Percentiles rank a stretch among this genome's conserved stretches.
Conservation (phyloP, 345 rosid species). For the Pistacia integerrima region DNA sequence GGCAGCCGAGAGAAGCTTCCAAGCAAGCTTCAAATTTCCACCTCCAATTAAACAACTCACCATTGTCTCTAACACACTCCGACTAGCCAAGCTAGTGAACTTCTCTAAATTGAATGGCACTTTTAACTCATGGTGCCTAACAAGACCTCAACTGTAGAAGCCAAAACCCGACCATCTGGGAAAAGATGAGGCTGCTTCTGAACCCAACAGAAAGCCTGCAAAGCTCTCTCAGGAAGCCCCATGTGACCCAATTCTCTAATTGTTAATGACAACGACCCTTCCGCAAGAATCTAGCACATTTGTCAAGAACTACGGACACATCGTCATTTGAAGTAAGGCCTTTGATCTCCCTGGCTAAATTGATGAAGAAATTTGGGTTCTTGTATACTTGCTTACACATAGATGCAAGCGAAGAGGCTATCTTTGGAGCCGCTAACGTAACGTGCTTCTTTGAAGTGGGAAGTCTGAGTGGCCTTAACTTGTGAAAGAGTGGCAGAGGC, state of each 20-base stretch:
- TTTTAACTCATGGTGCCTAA: slow-evolving; percentile 58
- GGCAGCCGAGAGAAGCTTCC: slow-evolving; percentile 63
- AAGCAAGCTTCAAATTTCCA: slow-evolving; percentile 63
- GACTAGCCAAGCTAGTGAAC: slow-evolving; percentile 50
- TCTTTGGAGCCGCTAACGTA: slow-evolving; percentile 22
- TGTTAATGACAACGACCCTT: slow-evolving; percentile 73
- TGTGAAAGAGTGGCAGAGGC: slow-evolving; percentile 75
- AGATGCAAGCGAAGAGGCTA: slow-evolving; percentile 39
- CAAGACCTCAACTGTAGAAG: slow-evolving; percentile 71
- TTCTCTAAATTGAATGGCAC: slow-evolving; percentile 54
- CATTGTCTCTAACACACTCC: slow-evolving; percentile 85
- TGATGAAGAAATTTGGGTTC: slow-evolving; percentile 61
- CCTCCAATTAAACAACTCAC: slow-evolving; percentile 67
- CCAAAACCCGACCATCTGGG: slow-evolving; percentile 70
- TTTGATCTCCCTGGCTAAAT: slow-evolving; percentile 71
- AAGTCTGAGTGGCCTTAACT: slow-evolving; percentile 62
- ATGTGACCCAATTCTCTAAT: slow-evolving; percentile 82
- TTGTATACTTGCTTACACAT: slow-evolving; percentile 47
- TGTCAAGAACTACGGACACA: slow-evolving; percentile 58
- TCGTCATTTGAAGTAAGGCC: slow-evolving; percentile 45
- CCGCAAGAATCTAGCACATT: slow-evolving; percentile 57
- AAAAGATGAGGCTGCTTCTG: slow-evolving; percentile 62
- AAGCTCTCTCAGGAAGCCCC: slow-evolving; percentile 75
- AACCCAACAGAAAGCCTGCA: slow-evolving; percentile 86
- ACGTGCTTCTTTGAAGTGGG: slow-evolving; percentile 60